phyloP scores from a whole-genome alignment of 306 rosid species.

The Leucaena leucocephala region DNA sequence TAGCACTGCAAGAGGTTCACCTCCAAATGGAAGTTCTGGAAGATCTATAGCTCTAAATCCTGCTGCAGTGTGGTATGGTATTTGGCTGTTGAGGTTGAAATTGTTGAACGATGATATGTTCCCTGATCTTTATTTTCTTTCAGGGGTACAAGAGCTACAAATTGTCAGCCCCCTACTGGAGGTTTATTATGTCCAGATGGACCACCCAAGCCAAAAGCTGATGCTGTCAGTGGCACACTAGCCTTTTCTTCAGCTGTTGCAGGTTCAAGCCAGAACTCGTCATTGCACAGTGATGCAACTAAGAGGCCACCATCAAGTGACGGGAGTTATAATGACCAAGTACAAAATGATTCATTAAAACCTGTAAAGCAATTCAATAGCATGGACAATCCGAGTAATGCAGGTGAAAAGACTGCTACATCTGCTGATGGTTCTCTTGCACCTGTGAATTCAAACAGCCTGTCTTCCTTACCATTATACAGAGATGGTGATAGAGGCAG shows the following conservation, averaged over 20 bases:
- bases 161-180: constrained; percentile 51
- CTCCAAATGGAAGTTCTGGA: constrained; percentile 81
- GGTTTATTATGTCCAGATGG: constrained; percentile 60
- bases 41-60: constrained; percentile 72
- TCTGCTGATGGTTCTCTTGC: constrained; percentile 50
- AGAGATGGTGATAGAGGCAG: constrained; percentile 61
- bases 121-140: constrained; percentile 27
- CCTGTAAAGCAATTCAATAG: constrained; percentile 54
- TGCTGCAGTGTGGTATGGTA: constrained; percentile 77
- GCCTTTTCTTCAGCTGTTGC: constrained; percentile 68
- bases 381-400: constrained; percentile 46
- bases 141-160: constrained; percentile 83
- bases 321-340: constrained; percentile 49
- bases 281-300: constrained; percentile 52
- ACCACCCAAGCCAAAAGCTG: constrained; percentile 58
- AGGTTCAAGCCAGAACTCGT: constrained; percentile 49
- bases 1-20: constrained; percentile 60
- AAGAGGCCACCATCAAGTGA: constrained; percentile 52
- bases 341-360: constrained; percentile 54
- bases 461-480: constrained; percentile 49
- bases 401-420: constrained; percentile 51
- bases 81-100: constrained; percentile 32
- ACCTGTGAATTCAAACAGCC: constrained; percentile 44
- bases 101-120: constrained; percentile 26
- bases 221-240: constrained; percentile 49